phyloP scores from a whole-genome alignment of 768 basidiomycete genomes.

The Hygrocybe coccinea region DNA sequence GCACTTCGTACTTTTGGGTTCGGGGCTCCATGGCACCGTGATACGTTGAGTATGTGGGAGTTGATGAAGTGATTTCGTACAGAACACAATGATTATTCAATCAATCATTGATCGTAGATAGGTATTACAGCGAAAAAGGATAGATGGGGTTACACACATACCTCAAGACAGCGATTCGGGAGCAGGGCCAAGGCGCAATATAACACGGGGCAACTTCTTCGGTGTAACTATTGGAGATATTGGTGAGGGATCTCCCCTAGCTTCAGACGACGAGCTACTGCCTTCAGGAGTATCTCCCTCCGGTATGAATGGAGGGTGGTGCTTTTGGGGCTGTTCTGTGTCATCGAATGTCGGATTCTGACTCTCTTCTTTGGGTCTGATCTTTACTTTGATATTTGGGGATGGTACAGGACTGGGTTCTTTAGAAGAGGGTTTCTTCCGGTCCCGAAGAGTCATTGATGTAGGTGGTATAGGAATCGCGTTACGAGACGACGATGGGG shows the following conservation, averaged over 20 bases:
- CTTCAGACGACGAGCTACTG: not conserved
- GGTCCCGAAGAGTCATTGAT: constrained; percentile 48
- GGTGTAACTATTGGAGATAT: not conserved
- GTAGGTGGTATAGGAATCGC: constrained; percentile 29
- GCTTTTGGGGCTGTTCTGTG: not conserved
- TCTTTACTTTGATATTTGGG: constrained; percentile 11
- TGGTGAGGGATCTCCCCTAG: not conserved
- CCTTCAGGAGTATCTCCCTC: not conserved
- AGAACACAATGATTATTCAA: too few relatives aligned
- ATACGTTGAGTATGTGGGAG: too few relatives aligned
- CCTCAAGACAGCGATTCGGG: not conserved
- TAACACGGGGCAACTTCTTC: constrained; percentile 32
- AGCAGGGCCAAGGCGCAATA: constrained; percentile 29
- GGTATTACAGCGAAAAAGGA: not conserved
- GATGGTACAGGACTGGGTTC: constrained; percentile 17
- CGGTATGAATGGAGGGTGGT: constrained; percentile 49
- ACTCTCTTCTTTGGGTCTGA: not conserved
- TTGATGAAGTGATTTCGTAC: not conserved
- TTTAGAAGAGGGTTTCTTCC: constrained; percentile 28
- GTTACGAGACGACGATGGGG: constrained; percentile 19
- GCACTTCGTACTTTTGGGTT: constrained; percentile 3
- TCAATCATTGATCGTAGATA: not conserved
- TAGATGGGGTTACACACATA: not conserved
- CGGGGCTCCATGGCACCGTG: not conserved
- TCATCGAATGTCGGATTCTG: not conserved